Percentiles rank a stretch among this genome's conserved stretches.
phyloP scores from a whole-genome alignment of 192 early-diverging fungal genomes.

The Endogone sp. region DNA sequence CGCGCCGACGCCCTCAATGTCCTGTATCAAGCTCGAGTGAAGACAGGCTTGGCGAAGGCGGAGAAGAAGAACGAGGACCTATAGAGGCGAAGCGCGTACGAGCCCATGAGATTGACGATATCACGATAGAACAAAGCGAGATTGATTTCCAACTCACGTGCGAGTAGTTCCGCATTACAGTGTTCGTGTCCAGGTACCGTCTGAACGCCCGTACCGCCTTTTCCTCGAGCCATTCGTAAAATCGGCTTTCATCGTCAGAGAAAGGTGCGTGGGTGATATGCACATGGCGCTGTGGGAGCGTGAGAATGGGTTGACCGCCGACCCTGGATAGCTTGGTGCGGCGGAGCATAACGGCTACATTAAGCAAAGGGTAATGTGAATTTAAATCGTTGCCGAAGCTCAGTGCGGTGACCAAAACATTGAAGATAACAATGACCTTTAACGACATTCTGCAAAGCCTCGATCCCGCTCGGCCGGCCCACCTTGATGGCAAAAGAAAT shows the following conservation, averaged over 20 bases:
- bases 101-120: neutral
- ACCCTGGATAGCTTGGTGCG: constrained; percentile 59
- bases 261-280: constrained; percentile 42
- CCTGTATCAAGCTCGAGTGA: constrained; percentile 43
- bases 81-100: neutral
- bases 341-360: constrained; percentile 42
- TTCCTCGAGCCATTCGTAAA: constrained; percentile 43
- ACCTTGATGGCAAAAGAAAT: constrained; percentile 41
- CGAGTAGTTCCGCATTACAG: constrained; percentile 52
- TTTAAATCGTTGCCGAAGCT: too few species aligned
- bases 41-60: constrained; percentile 50
- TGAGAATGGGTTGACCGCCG: constrained; percentile 63
- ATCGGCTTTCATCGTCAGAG: constrained; percentile 47
- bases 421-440: neutral
- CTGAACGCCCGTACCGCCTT: constrained; percentile 37
- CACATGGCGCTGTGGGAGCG: constrained; percentile 54
- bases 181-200: constrained; percentile 38
- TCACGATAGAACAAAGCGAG: neutral
- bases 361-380: neutral
- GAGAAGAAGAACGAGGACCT: constrained; percentile 44
- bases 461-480: too few species aligned
- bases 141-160: constrained; percentile 27
- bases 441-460: neutral
- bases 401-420: too few species aligned
- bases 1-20: constrained; percentile 18